Evolutionary conservation across 2,329 filamentous ascomycete species (phyloP), one percentile per base, ranked within the genome.

Genomic region (Byssochlamys sp.): DNA sequence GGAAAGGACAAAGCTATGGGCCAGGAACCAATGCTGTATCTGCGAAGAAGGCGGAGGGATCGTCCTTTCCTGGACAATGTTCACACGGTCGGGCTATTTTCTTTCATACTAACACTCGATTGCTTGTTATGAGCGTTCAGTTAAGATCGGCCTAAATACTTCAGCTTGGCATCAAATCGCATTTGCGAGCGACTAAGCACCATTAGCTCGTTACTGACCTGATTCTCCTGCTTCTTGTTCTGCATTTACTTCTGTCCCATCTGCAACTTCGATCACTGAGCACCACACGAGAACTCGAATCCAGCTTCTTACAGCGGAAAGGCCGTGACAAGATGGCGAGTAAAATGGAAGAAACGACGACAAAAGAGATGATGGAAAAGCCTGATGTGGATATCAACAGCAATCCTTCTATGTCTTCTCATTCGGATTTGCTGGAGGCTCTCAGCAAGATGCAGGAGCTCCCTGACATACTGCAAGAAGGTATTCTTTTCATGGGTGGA

Each of bases 381-480:
- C 26, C 61, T 31, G 49, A 57, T 14, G 58, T 55, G 27, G 50
- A 52, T 52, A 26, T 50, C 25, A 26, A 35, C 52, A 53, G 59
- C 10, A 45, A 14, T 19, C 53, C 26, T 14, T 57, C 57, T 31
- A 50, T 48, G n/a, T 54, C 55, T 57, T 58, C 54, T 25, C 61
- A 63, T 24, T 57, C 61, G 6, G 62, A 64, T 35, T 63, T 63
- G 25, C 62, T 70, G 2, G 63, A 70, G 26, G 64, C 64, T 35
- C 67, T 72, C 7, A 67, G 70, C 10, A 63, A 70, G 28, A 62
- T 72, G 39, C 66, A 71, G 50, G 66, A 71, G 33, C 64, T 72
- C 4, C 71, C 71, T 6, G 67, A 71, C 27, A 72, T 73, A 31
- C 66, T 72, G 1, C 65, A 66, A 53, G 71, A 73, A 55, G 71